Conservation (phyloP, 2,329 filamentous ascomycete genomes). For the Trichoderma sp. region DNA sequence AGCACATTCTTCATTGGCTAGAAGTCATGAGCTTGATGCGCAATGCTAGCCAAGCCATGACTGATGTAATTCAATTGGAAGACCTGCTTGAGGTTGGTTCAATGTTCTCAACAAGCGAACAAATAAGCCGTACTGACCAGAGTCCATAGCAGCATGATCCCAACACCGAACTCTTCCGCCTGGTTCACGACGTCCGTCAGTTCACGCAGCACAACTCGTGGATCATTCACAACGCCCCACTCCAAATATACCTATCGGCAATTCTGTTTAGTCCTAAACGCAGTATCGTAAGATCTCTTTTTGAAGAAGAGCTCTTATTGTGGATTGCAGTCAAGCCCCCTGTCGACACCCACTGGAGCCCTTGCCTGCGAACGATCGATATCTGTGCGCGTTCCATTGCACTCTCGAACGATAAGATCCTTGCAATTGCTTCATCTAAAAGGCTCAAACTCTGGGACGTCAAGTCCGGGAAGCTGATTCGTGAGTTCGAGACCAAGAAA, state of each 20-base stretch:
- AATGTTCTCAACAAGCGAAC: no score
- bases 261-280: slow-evolving; percentile 39
- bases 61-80: slow-evolving; percentile 22
- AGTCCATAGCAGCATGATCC: neutral
- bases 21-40: slow-evolving; percentile 45
- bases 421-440: neutral
- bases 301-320: slow-evolving; percentile 1
- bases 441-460: slow-evolving; percentile 17
- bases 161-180: neutral
- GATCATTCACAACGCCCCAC: slow-evolving; percentile 36
- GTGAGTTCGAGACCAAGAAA: neutral
- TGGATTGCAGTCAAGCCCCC: neutral
- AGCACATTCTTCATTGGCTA: slow-evolving; percentile 47
- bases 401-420: neutral
- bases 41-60: slow-evolving; percentile 32
- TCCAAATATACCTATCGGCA: slow-evolving; percentile 41
- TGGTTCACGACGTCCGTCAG: slow-evolving; percentile 38
- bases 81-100: slow-evolving; percentile 21
- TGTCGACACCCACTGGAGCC: neutral
- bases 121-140: neutral
- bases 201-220: slow-evolving; percentile 35
- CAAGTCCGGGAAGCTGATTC: neutral
- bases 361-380: neutral
- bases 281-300: slow-evolving; percentile 31
- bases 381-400: neutral